Percentiles rank a stretch among this genome's conserved stretches.
Evolutionary conservation across 169 alveolate species (phyloP).

Genomic region (Plasmodium yoelii): DNA sequence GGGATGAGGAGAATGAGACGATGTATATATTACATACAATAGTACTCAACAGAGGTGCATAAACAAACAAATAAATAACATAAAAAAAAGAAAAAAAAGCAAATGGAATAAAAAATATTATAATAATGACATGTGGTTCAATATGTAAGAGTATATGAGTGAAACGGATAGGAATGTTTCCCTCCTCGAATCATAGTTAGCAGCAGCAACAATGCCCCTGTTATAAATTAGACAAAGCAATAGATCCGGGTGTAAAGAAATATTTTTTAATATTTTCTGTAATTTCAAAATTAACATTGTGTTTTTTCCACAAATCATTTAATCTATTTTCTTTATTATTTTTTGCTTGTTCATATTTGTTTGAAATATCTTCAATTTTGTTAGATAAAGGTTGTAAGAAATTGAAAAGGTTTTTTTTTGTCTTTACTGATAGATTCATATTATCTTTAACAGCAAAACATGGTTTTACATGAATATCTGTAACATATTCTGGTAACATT

Average conservation of each 20-base stretch:
- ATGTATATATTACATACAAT: too few relatives aligned
- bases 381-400: constrained; percentile 59
- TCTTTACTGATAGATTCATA: constrained; percentile 35
- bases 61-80: too few relatives aligned
- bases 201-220: too few relatives aligned
- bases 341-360: constrained; percentile 40
- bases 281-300: constrained; percentile 58
- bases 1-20: too few relatives aligned
- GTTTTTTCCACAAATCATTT: constrained; percentile 63
- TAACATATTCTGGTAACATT: constrained; percentile 32
- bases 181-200: too few relatives aligned
- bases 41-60: too few relatives aligned
- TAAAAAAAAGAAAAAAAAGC: too few relatives aligned
- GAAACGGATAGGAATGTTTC: too few relatives aligned
- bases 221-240: constrained; percentile 30
- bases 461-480: constrained; percentile 59
- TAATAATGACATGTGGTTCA: too few relatives aligned
- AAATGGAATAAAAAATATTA: too few relatives aligned
- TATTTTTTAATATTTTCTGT: constrained; percentile 53
- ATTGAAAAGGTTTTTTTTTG: constrained; percentile 35
- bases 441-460: constrained; percentile 39
- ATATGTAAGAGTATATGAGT: too few relatives aligned
- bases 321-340: constrained; percentile 59
- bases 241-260: constrained; percentile 51
- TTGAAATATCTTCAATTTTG: constrained; percentile 25